These are phyloP conservation scores for Brasenia schreberi DNA, from an alignment of 164 flowering plant genomes.

Conservation along the genomic window DNA sequence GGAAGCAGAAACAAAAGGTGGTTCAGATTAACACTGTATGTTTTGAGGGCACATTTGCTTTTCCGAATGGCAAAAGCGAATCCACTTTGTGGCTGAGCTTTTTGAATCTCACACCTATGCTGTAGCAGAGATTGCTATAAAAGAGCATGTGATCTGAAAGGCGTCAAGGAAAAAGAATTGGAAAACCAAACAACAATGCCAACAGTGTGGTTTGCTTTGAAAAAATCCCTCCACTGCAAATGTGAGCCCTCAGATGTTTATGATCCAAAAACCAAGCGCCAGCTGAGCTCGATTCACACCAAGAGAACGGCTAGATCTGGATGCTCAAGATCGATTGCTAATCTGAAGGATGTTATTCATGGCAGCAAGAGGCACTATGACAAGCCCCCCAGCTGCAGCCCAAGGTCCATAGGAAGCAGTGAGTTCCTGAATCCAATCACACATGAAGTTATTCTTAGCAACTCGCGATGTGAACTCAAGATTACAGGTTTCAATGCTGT, in stretches of 20 bases:
- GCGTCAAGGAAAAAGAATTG: background rate
- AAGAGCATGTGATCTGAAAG: background rate
- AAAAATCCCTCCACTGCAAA: conserved; percentile 76
- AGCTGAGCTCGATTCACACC: conserved; percentile 52
- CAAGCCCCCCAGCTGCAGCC: conserved; percentile 82
- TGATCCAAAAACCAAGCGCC: conserved; percentile 58
- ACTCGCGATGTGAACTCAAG: conserved; percentile 84
- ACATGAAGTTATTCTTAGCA: conserved; percentile 82
- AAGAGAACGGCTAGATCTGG: conserved; percentile 67
- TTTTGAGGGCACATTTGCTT: background rate
- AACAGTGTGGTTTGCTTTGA: conserved; percentile 84
- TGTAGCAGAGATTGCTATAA: background rate
- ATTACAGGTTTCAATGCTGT: conserved; percentile 43
- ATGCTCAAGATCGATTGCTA: conserved; percentile 92
- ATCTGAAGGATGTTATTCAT: conserved; percentile 90
- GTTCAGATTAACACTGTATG: background rate
- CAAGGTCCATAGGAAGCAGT: conserved; percentile 92
- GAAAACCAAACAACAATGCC: conserved; percentile 32
- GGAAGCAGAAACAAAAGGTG: too few species aligned
- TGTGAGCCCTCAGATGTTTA: conserved; percentile 76
- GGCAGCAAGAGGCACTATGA: conserved; percentile 81
- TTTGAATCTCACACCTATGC: background rate
- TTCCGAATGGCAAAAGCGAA: background rate
- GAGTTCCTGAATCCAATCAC: conserved; percentile 86
- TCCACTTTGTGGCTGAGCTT: background rate